Evolutionary conservation across 2,329 filamentous ascomycete genomes (phyloP), one percentile per base, ranked within the genome.

Genomic region (Emergomyces orientalis): DNA sequence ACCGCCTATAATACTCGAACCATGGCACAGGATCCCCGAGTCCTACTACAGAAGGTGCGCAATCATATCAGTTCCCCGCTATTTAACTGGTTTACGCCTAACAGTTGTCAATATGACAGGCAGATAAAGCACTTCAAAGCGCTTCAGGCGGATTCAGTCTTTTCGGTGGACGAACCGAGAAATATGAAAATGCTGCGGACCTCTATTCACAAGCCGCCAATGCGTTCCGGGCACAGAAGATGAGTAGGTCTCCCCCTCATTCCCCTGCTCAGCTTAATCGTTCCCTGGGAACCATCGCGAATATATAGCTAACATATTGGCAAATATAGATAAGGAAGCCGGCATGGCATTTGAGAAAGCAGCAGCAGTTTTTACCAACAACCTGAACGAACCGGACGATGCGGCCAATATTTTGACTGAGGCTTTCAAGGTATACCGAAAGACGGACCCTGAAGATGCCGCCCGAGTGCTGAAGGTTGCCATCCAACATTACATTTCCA

Each of bases 391-490:
- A 73, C 90, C 89, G 51, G 90, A 96, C 74, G 94, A 97, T 73
- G 91, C 91, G 57, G 92, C 93, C 67, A 95, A 96, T 77, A 88
- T 88, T 57, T 80, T 91, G 65, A 85, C 88, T 71, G 92, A 97
- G 75, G 94, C 94, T 60, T 97, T 92, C 84, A 97, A 97, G 81
- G 88, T 91, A 64, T 97, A 97, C 79, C 85, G 88, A 71, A 95
- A 91, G 77, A 86, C 89, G 61, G 86, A 90, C 70, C 91, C 91
- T 25, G 82, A 90, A 72, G 88, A 93, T 71, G 93, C 92, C 19
- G 90, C 88, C 52, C 82, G 90, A 65, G 91, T 90, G 71, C 80
- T 97, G 62, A 85, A 91, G 67, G 79, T 86, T 67, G 89, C 91
- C 49, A 91, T 97, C 73, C 81, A 86, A 63, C 89, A 94, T 74